These are phyloP conservation scores for Streptanthus diversifolius DNA, from an alignment of 345 rosid species.

Conservation along the genomic window DNA sequence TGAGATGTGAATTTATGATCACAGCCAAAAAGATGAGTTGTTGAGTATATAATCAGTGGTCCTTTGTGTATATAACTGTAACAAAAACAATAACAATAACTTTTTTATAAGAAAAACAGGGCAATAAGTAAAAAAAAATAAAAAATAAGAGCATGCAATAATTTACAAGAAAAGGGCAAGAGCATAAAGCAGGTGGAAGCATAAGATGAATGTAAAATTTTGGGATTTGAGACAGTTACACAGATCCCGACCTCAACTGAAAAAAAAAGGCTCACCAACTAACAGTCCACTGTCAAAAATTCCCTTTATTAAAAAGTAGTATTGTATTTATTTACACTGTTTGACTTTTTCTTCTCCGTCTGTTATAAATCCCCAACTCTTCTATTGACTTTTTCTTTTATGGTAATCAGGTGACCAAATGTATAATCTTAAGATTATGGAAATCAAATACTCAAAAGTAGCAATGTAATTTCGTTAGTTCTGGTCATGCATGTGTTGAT, in stretches of 20 bases:
- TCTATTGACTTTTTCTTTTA: slow-evolving; percentile 15
- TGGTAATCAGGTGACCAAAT: not conserved
- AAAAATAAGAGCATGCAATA: not conserved
- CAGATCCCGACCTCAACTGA: slow-evolving; percentile 31
- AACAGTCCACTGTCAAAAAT: slow-evolving; percentile 10
- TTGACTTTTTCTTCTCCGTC: slow-evolving; percentile 9
- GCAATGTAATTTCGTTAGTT: not conserved
- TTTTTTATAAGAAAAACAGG: not conserved
- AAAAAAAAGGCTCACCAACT: slow-evolving; percentile 20
- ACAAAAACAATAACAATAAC: not conserved
- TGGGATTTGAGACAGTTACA: slow-evolving; percentile 15
- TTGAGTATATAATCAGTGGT: slow-evolving; percentile 1
- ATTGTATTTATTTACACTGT: slow-evolving; percentile 4
- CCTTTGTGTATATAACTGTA: not conserved
- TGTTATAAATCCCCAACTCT: slow-evolving; percentile 1
- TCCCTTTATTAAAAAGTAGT: not conserved
- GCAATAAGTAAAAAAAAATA: not conserved
- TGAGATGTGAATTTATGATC: not conserved
- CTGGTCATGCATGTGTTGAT: not conserved
- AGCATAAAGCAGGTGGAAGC: not conserved
- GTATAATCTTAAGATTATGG: too few relatives aligned
- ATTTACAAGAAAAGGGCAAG: not conserved
- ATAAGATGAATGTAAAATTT: not conserved
- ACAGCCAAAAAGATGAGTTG: not conserved
- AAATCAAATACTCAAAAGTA: not conserved